Conservation (phyloP, 1,284 basidiomycete genomes). For the Mycena citricolor region DNA sequence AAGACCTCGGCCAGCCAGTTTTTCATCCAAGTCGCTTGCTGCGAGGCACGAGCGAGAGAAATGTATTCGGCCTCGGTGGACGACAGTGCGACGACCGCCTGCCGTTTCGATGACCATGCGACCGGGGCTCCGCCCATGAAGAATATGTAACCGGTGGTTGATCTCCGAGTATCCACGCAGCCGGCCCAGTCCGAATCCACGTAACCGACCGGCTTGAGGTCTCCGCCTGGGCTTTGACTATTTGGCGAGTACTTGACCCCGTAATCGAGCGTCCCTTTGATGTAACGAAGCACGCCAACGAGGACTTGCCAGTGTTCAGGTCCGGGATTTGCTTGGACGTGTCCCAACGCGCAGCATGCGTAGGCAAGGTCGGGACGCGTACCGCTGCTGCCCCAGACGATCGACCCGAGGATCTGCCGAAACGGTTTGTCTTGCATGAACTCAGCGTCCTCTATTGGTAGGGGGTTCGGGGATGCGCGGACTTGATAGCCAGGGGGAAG, state of each 20-base stretch:
- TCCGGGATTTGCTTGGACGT: slow-evolving; percentile 4
- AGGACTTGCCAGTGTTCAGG: slow-evolving; percentile 6
- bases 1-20: slow-evolving; percentile 6
- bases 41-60: background rate
- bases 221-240: background rate
- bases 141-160: slow-evolving; percentile 16
- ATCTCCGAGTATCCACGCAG: slow-evolving; percentile 6
- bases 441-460: background rate
- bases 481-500: background rate
- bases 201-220: slow-evolving; percentile 6
- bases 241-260: slow-evolving; percentile 1
- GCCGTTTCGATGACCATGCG: slow-evolving; percentile 19
- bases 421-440: slow-evolving; percentile 5
- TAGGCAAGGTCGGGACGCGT: slow-evolving; percentile 6
- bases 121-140: slow-evolving; percentile 16
- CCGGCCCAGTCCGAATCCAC: slow-evolving; percentile 17
- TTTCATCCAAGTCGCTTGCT: slow-evolving; percentile 6
- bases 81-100: slow-evolving; percentile 2
- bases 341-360: slow-evolving; percentile 3
- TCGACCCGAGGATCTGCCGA: background rate
- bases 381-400: slow-evolving; percentile 2
- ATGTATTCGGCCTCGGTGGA: slow-evolving; percentile 4
- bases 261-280: slow-evolving; percentile 3
- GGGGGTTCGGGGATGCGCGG: background rate
- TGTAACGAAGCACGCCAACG: slow-evolving; percentile 8